Evolutionary conservation across 2,329 filamentous ascomycete species (phyloP), one percentile per base, ranked within the genome.

Genomic region (Didymella pomorum): DNA sequence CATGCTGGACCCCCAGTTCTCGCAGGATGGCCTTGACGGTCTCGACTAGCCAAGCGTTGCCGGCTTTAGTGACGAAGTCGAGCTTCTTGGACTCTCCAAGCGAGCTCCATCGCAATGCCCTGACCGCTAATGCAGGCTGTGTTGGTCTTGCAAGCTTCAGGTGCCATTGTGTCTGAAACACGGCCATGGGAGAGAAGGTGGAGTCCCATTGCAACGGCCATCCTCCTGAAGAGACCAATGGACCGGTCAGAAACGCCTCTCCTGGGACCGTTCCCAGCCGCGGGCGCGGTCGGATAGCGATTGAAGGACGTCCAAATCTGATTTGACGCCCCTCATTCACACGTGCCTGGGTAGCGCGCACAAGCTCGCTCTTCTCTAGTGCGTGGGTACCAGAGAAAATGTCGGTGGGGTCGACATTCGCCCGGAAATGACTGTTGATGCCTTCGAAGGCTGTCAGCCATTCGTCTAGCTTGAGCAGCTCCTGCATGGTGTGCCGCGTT

Each of bases 121-220:
- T 63, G 16, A 59, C 49, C 7, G 51, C 39, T 10, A 65, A 48
- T 5, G 59, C 54, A 25, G 9, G 42, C 12, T 43, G 42, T 4
- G 12, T 11, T 18, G 26, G 39, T 20, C 23, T 53, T 20, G 43
- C 31, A n/a, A 61, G 21, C n/a, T 59, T 61, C 57, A 71, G 67
- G 20, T 63, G 53, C 12, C 59, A 58, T 12, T 66, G 52, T 9
- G 69, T 47, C n/a, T 62, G 65, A 12, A 68, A 62, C 11, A 64
- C 50, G 11, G 68, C 66, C 26, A 51, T 35, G 1, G 66, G 64
- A 8, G 42, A 64, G 47, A 73, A 74, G 1, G 65, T 65, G 14
- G 69, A 59, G 42, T 74, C 70, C 62, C 64, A 74, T 10, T 60
- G 63, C 16, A 72, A 29, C 11, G 71, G 71, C 71, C 71, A 73